These are phyloP conservation scores for Ilex paraguariensis DNA, from an alignment of 305 asterid genomes.

Conservation along the genomic window DNA sequence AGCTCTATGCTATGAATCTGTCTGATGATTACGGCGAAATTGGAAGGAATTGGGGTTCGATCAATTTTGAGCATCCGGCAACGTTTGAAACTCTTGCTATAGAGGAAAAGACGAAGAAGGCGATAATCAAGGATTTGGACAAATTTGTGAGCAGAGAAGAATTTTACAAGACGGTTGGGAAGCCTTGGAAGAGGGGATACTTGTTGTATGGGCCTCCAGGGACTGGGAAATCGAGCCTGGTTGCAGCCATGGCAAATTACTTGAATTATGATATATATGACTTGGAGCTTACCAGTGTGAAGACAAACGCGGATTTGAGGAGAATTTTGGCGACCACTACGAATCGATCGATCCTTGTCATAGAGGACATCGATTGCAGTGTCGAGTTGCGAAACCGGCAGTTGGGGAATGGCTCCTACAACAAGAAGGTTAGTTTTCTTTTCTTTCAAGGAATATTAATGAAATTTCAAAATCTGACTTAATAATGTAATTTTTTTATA, in stretches of 20 bases:
- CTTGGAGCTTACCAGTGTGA: conserved; percentile 49
- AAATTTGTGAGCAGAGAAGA: conserved; percentile 53
- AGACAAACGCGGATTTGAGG: conserved; percentile 53
- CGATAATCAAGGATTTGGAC: conserved; percentile 45
- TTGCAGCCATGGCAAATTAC: conserved; percentile 72
- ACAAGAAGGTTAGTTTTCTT: conserved; percentile 30
- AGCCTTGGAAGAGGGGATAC: conserved; percentile 87
- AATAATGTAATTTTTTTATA: too few relatives aligned
- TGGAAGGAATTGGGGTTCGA: conserved; percentile 47
- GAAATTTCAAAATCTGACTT: too few relatives aligned
- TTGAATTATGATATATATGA: conserved; percentile 66
- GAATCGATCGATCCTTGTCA: conserved; percentile 59
- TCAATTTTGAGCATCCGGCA: conserved; percentile 61
- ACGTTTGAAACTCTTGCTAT: conserved; percentile 64
- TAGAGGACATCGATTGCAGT: conserved; percentile 72
- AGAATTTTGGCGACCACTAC: conserved; percentile 54
- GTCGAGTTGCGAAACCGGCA: conserved; percentile 39
- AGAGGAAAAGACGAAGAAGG: conserved; percentile 32
- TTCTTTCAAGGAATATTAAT: too few relatives aligned
- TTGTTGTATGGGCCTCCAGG: conserved; percentile 82
- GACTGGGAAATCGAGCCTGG: conserved; percentile 72
- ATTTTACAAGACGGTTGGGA: conserved; percentile 60
- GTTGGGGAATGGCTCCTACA: conserved; percentile 17
- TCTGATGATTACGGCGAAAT: conserved; percentile 3
- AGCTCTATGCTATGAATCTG: conserved; percentile 47